A percentile compares a stretch with the other conserved stretches of the same genome.
Evolutionary conservation across 805 yeast genomes (phyloP).

Genomic region (Huiozyma naganishii): DNA sequence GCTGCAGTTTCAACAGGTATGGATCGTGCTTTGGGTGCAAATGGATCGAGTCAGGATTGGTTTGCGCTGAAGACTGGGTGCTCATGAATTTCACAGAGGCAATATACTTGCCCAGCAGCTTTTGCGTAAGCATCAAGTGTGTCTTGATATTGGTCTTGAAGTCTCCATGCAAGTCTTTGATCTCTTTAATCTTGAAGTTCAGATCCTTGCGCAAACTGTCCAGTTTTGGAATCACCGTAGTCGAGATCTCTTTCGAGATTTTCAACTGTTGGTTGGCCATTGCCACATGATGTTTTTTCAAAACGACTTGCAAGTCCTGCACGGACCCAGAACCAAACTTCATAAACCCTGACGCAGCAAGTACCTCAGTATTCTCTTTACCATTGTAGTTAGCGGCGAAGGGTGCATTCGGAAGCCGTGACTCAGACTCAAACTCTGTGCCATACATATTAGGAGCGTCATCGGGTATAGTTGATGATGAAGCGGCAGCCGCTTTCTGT

Average conservation of each 20-base stretch:
- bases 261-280: slow-evolving; percentile 45
- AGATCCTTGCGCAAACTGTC: slow-evolving; percentile 59
- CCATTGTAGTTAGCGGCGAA: background rate
- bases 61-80: background rate
- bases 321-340: slow-evolving; percentile 69
- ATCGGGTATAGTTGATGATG: slow-evolving; percentile 1
- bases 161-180: slow-evolving; percentile 54
- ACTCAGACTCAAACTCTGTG: background rate
- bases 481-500: slow-evolving; percentile 8
- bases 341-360: slow-evolving; percentile 40
- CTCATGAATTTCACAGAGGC: slow-evolving; percentile 35
- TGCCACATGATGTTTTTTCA: slow-evolving; percentile 54
- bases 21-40: slow-evolving; percentile 45
- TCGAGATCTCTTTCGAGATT: slow-evolving; percentile 44
- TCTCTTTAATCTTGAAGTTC: slow-evolving; percentile 67
- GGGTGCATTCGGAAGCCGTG: background rate
- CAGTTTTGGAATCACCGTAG: slow-evolving; percentile 44
- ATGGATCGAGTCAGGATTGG: slow-evolving; percentile 10
- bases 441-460: background rate
- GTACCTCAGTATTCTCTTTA: background rate
- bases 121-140: slow-evolving; percentile 56
- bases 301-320: slow-evolving; percentile 62
- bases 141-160: slow-evolving; percentile 49
- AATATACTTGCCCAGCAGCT: slow-evolving; percentile 37
- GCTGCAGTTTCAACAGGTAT: slow-evolving; percentile 45